Conservation (phyloP, 441 rosid genomes). For the Arabidopsis lyrata region DNA sequence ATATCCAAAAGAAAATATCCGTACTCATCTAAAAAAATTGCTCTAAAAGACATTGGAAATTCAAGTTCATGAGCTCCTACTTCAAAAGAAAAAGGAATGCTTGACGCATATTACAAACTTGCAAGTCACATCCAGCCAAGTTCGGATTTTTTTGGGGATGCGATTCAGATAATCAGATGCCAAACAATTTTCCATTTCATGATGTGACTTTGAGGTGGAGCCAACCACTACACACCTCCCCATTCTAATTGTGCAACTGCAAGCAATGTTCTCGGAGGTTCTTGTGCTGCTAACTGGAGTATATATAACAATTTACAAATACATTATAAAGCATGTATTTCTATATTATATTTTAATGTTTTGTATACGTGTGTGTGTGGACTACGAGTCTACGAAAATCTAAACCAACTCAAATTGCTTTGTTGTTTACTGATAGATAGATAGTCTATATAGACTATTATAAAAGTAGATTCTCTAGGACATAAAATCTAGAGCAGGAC, state of each 20-base stretch:
- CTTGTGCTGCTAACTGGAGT: background rate
- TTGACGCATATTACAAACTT: background rate
- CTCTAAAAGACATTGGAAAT: background rate
- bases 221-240: slow-evolving; percentile 14
- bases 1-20: background rate
- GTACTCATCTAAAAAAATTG: background rate
- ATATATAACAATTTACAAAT: background rate
- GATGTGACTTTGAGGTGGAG: slow-evolving; percentile 8
- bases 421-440: slow-evolving; percentile 7
- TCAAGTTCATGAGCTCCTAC: background rate
- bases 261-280: background rate
- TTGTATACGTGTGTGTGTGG: background rate
- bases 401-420: slow-evolving; percentile 1
- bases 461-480: slow-evolving; percentile 36
- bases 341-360: background rate
- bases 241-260: background rate
- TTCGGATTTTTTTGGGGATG: slow-evolving; percentile 17
- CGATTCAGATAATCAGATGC: slow-evolving; percentile 13
- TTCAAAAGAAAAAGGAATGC: background rate
- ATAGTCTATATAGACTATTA: background rate
- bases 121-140: background rate
- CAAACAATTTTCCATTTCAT: background rate
- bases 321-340: background rate
- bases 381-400: slow-evolving; percentile 7
- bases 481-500: slow-evolving; percentile 29